These are phyloP conservation scores for Suillus subalutaceus DNA, from an alignment of 768 basidiomycete genomes.

Conservation along the genomic window DNA sequence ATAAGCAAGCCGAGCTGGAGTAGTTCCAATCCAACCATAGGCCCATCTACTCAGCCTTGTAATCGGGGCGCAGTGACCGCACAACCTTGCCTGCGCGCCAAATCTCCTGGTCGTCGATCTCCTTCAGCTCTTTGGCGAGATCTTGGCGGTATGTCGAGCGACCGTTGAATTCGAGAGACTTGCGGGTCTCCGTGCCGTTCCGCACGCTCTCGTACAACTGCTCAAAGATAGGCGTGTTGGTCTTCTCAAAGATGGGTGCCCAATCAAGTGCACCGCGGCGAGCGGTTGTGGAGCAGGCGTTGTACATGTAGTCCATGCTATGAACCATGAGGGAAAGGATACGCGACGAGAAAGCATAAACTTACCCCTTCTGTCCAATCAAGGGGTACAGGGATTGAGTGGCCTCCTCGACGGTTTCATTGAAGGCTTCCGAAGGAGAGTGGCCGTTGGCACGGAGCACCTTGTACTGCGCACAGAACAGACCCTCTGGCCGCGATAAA, in stretches of 20 bases:
- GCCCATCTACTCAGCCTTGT: conserved; percentile 60
- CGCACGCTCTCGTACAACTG: conserved; percentile 91
- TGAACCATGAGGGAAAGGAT: conserved; percentile 7
- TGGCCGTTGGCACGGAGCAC: conserved; percentile 96
- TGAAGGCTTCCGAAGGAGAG: conserved; percentile 97
- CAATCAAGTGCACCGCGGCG: conserved; percentile 99
- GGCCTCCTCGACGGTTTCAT: conserved; percentile 99
- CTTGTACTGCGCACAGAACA: conserved; percentile 99
- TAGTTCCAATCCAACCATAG: not conserved
- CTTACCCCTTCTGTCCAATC: conserved; percentile 91
- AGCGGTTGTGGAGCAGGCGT: conserved; percentile 98
- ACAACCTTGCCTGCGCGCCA: conserved; percentile 97
- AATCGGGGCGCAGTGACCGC: conserved; percentile 84
- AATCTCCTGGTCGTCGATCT: conserved; percentile 98
- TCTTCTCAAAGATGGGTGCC: conserved; percentile 95
- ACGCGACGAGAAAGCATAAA: conserved; percentile 10
- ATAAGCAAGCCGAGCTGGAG: conserved; percentile 1
- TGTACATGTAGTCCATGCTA: conserved; percentile 99
- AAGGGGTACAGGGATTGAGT: conserved; percentile 97
- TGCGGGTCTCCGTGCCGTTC: conserved; percentile 96
- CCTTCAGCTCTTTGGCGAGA: conserved; percentile 87
- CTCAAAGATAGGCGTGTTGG: conserved; percentile 94
- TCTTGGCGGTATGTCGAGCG: conserved; percentile 91
- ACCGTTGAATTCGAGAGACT: conserved; percentile 94
- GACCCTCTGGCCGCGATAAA: conserved; percentile 64